phyloP scores from a whole-genome alignment of 1,284 basidiomycete species.

The Somion occarium region DNA sequence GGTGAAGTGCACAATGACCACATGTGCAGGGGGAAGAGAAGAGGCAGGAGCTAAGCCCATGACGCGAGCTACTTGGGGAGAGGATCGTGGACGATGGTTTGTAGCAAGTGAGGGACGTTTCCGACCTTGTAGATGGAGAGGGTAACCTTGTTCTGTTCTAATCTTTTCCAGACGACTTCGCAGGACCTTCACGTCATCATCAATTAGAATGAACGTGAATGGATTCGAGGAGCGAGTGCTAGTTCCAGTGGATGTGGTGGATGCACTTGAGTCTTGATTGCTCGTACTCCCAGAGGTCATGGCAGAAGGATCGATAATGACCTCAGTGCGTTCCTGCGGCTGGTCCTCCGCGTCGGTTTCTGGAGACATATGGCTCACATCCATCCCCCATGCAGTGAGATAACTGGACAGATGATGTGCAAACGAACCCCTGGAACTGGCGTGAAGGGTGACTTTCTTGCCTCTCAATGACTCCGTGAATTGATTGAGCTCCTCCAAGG shows the following conservation, averaged over 20 bases:
- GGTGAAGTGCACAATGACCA: slow-evolving; percentile 85
- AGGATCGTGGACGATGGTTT: slow-evolving; percentile 71
- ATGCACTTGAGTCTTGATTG: slow-evolving; percentile 1
- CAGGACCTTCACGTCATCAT: slow-evolving; percentile 80
- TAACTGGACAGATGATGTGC: slow-evolving; percentile 89
- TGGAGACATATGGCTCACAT: slow-evolving; percentile 78
- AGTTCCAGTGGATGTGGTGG: slow-evolving; percentile 7
- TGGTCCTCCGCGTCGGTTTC: slow-evolving; percentile 45
- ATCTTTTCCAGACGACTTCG: slow-evolving; percentile 65
- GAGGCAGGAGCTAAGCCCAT: slow-evolving; percentile 31
- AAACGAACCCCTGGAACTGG: slow-evolving; percentile 78
- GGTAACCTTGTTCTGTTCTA: slow-evolving; percentile 50
- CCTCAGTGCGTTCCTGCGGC: background rate
- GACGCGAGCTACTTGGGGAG: slow-evolving; percentile 64
- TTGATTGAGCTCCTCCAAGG: slow-evolving; percentile 65
- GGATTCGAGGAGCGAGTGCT: slow-evolving; percentile 8
- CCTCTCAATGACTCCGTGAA: slow-evolving; percentile 83
- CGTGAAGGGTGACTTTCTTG: slow-evolving; percentile 78
- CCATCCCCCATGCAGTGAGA: slow-evolving; percentile 91
- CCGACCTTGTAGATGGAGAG: slow-evolving; percentile 37
- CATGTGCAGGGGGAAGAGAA: slow-evolving; percentile 29
- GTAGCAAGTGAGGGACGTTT: slow-evolving; percentile 75
- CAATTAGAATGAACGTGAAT: slow-evolving; percentile 76
- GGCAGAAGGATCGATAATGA: background rate
- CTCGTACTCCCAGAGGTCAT: background rate